Percentiles rank a stretch among this genome's conserved stretches.
phyloP scores from a whole-genome alignment of 2,329 filamentous ascomycete genomes.

The Talaromyces sp. region DNA sequence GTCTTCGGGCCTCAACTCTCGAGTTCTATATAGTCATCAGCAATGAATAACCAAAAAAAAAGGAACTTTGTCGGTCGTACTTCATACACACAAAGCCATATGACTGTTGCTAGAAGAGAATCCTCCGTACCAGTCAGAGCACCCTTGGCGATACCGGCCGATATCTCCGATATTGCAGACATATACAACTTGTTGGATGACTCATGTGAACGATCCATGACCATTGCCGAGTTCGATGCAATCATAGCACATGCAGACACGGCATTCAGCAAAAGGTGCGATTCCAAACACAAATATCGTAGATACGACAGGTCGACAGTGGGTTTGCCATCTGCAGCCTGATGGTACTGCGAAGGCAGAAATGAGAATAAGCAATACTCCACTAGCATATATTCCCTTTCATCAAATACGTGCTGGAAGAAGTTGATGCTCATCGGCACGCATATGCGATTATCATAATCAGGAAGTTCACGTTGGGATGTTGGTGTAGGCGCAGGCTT shows the following conservation, averaged over 20 bases:
- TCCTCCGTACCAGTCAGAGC: conserved; percentile 15
- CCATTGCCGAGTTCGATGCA: neutral
- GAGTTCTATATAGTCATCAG: neutral
- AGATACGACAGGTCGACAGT: conserved; percentile 17
- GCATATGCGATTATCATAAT: neutral
- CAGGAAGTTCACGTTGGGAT: neutral
- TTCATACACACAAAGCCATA: conserved; percentile 19
- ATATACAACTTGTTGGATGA: conserved; percentile 10
- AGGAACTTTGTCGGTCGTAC: neutral
- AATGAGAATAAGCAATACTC: conserved; percentile 16
- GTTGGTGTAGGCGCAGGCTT: neutral
- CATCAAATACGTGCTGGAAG: neutral
- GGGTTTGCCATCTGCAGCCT: conserved; percentile 11
- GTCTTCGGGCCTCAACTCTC: neutral
- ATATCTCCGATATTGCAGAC: conserved; percentile 15
- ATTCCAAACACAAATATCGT: conserved; percentile 18
- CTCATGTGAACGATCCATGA: neutral
- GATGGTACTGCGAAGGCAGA: conserved; percentile 18
- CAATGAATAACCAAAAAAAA: neutral
- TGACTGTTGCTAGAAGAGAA: conserved; percentile 13
- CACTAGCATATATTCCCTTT: neutral
- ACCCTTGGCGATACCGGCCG: conserved; percentile 2
- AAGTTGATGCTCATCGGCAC: neutral
- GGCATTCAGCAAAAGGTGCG: conserved; percentile 12
- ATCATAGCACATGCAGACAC: conserved; percentile 16